phyloP scores from a whole-genome alignment of 208 protist genomes.

The Crithidia sp. region DNA sequence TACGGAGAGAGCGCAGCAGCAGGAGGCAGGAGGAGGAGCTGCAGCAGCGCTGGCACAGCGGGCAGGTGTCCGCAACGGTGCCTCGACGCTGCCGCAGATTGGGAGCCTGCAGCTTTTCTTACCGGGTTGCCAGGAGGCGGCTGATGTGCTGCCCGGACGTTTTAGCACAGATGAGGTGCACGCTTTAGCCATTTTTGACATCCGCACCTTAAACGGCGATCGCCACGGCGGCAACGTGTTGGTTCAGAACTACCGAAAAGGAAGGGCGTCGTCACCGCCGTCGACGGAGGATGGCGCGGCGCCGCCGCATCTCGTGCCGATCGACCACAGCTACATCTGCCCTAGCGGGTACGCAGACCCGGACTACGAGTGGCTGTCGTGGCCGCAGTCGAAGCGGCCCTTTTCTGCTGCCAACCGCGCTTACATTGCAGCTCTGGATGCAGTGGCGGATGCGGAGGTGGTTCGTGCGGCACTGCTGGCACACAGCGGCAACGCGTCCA shows the following conservation, averaged over 20 bases:
- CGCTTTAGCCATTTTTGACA: constrained; percentile 76
- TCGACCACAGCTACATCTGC: constrained; percentile 89
- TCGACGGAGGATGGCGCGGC: too few species aligned
- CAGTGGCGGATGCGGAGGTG: constrained; percentile 58
- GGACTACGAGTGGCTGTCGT: constrained; percentile 86
- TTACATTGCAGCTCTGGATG: constrained; percentile 64
- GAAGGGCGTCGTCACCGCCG: too few species aligned
- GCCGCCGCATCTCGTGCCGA: constrained; percentile 66
- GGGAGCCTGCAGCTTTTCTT: constrained; percentile 71
- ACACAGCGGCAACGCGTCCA: background rate
- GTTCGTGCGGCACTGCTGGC: constrained; percentile 45
- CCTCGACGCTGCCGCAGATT: constrained; percentile 19
- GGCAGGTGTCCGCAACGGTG: background rate
- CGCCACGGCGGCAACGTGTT: constrained; percentile 83
- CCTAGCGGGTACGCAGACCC: constrained; percentile 75
- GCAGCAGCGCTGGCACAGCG: background rate
- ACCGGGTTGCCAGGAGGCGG: constrained; percentile 55
- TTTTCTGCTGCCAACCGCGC: constrained; percentile 48
- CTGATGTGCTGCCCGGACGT: constrained; percentile 59
- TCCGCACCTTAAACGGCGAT: constrained; percentile 78
- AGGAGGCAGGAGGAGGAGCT: background rate
- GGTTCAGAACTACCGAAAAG: constrained; percentile 31
- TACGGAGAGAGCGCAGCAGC: background rate
- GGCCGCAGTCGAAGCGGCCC: constrained; percentile 72
- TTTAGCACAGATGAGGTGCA: constrained; percentile 72